Evolutionary conservation across 208 protist species (phyloP).

Genomic region (Leishmania gerbilli): DNA sequence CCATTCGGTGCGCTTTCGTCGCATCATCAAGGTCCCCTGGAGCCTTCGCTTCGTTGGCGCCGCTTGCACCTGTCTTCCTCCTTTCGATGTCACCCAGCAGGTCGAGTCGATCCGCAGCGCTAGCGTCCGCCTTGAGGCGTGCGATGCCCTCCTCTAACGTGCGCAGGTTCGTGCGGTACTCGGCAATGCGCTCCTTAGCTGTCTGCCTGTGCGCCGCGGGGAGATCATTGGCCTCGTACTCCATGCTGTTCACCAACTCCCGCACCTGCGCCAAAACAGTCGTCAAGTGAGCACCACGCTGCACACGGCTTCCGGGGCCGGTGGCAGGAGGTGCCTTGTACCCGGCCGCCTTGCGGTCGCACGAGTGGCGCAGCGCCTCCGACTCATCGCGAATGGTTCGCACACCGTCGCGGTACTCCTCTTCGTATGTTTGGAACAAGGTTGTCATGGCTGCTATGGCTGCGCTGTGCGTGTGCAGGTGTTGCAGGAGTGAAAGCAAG

Average conservation of each 20-base stretch:
- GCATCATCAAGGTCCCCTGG: conserved; percentile 46
- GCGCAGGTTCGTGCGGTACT: conserved; percentile 38
- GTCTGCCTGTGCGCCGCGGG: conserved; percentile 43
- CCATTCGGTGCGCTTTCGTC: conserved; percentile 47
- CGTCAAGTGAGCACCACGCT: conserved; percentile 38
- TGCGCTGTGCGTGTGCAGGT: background rate
- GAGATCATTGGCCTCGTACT: conserved; percentile 73
- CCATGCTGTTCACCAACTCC: conserved; percentile 74
- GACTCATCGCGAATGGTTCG: conserved; percentile 49
- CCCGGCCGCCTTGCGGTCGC: conserved; percentile 30
- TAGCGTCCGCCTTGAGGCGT: conserved; percentile 43
- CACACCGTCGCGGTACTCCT: conserved; percentile 71
- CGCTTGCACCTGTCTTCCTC: background rate
- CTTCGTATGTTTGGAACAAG: conserved; percentile 69
- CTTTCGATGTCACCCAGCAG: conserved; percentile 36
- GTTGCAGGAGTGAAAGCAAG: background rate
- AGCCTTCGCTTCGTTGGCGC: background rate
- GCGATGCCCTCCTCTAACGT: conserved; percentile 47
- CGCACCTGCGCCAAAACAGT: conserved; percentile 41
- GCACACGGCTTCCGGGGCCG: conserved; percentile 57
- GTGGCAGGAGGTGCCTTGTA: conserved; percentile 58
- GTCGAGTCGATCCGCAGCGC: conserved; percentile 59
- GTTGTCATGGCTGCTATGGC: conserved; percentile 42
- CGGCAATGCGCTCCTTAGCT: conserved; percentile 46
- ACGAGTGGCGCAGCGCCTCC: conserved; percentile 35